These are phyloP conservation scores for Aspergillus fructus DNA, from an alignment of 2,329 filamentous ascomycete species.

Conservation along the genomic window DNA sequence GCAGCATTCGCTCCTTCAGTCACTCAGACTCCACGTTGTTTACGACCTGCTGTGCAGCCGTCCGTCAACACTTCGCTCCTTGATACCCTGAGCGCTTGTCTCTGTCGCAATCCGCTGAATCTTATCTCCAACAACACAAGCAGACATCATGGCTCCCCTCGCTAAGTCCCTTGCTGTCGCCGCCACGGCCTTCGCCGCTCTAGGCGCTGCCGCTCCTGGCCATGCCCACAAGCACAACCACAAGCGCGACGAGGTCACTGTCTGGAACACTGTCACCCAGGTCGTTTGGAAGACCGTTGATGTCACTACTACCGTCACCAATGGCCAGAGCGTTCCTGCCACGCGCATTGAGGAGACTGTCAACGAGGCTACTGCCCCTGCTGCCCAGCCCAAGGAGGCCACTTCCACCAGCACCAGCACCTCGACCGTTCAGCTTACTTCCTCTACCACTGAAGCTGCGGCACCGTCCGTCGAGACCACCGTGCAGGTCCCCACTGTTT, in stretches of 20 bases:
- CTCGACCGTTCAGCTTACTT: conserved; percentile 15
- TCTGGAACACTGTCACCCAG: conserved; percentile 51
- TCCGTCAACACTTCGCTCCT: conserved; percentile 10
- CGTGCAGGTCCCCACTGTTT: neutral
- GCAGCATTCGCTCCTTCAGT: conserved; percentile 13
- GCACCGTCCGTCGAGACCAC: conserved; percentile 4
- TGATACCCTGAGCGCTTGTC: conserved; percentile 10
- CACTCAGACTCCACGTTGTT: conserved; percentile 3
- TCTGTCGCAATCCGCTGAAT: conserved; percentile 4
- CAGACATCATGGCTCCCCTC: conserved; percentile 36
- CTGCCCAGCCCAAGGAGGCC: conserved; percentile 8
- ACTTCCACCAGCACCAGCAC: conserved; percentile 4
- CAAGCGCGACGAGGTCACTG: conserved; percentile 41
- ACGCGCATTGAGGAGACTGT: conserved; percentile 6
- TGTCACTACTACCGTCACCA: conserved; percentile 50
- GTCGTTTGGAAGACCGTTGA: conserved; percentile 51
- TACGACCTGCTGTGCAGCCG: conserved; percentile 23
- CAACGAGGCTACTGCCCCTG: conserved; percentile 18
- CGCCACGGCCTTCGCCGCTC: conserved; percentile 34
- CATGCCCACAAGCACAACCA: conserved; percentile 19
- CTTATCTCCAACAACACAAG: conserved; percentile 4
- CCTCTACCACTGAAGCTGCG: conserved; percentile 7
- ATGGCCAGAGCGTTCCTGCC: conserved; percentile 24
- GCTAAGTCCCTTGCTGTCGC: conserved; percentile 37
- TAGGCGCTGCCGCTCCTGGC: conserved; percentile 30